Evolutionary conservation across 257 asterid species (phyloP), one percentile per base, ranked within the genome.

Genomic region (Solanum chilense): DNA sequence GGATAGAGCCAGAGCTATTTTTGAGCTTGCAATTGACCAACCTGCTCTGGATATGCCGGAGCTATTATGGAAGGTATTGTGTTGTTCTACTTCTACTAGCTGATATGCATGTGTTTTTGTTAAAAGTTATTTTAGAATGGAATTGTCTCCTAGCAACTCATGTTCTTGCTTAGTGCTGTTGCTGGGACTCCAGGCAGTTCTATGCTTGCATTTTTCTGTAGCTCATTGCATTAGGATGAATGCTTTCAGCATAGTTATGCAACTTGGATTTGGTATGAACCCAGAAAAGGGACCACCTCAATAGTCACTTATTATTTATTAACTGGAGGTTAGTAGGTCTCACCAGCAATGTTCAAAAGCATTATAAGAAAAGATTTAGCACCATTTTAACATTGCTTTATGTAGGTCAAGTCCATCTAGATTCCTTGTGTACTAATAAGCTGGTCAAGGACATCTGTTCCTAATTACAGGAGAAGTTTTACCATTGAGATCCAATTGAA

Each of bases 41-140:
- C 98, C 98, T 90, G 96, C 98, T 12, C 88, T 97, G 56, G 98
- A 97, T 91, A 94, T 95, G 99, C 99, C 99, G 12, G 99, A 97
- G 93, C 86, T 97, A 44, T 87, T 96, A 83, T 97, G 99, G 99
- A 97, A 94, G 99, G 99, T 94, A 94, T 60, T 58, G 9, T 70
- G 39, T 31, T 58, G 21, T 69, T 60, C 12, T 74, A 84, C 47
- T 69, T 60, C 12, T 74, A 84, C 47, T 70, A 13, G 37, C 25
- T 13, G 73, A 33, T 18, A 18, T 56, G 23, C 52, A 25, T 56
- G 31, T 47, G 16, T 47, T 80, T 80, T 27, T 10, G 66, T 9
- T 31, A 80, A 45, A 27, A 29, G 1, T 47, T 80, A 47, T 47
- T 78, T 68, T 45, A 33, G 82, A 33, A 41, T 73, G 13, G 49